Base-by-base conservation (phyloP, 2,329 filamentous ascomycete genomes). In the Monilinia aucupariae region DNA sequence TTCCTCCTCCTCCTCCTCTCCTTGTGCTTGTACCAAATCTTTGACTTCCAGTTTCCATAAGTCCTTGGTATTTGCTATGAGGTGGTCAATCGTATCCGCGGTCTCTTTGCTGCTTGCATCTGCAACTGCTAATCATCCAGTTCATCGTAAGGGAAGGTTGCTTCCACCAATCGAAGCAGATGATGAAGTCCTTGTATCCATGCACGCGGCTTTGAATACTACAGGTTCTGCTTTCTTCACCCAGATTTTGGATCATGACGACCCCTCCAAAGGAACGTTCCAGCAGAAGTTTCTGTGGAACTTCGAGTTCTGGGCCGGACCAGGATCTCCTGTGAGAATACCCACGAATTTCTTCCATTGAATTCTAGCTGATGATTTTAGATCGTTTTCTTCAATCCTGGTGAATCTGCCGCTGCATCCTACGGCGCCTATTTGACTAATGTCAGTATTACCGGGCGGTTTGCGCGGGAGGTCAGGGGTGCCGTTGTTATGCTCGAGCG, bases 211-310 rank as follows among this genome's bases (percentile, higher is more conserved):
- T 22, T 48, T 45, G 30, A 68, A 65, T 52, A 65, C 54, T 22
- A 71, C 67, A 8, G 71, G 71, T 3, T 63, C 65, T 15, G 66
- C 63, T 1, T 71, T 70, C 59, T 72, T 73, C 61, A 65, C 66
- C 34, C 84, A 86, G 71, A 75, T 82, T 61, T 80, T 86, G 55
- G 83, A 87, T 69, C 85, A 87, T 72, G 73, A 77, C 5, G 75
- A 85, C 67, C 82, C 82, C 1, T 74, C 74, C n/a, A 73, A 82
- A 15, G 82, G 82, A 13, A 84, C 79, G 0, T 85, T 85, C 67
- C 74, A 76, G 34, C 81, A 84, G 72, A 76, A 78, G 49, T 85
- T 79, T 70, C 83, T 78, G 75, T 85, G 77, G 70, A 80, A 78
- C 67, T 74, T 76, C 0, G 76, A 80, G 45, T 80, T 73, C 67